Base-by-base conservation (phyloP, 371 early-diverging fungal genomes). In the Lichtheimia ramosa region DNA sequence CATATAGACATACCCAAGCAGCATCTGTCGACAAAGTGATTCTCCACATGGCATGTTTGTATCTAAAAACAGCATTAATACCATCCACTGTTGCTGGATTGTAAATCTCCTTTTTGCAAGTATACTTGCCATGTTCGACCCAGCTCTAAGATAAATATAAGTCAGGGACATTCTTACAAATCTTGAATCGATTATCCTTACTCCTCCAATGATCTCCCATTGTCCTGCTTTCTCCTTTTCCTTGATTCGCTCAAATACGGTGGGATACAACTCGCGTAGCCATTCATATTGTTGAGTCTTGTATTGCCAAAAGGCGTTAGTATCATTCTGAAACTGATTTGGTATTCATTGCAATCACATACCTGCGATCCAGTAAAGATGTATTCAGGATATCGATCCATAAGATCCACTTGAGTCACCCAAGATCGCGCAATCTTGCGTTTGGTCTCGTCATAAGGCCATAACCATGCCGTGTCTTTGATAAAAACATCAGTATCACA, bases 31-130 rank as follows among this genome's bases (percentile, higher is more conserved):
- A 48, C 90, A 90, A 43, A 98, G 73, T 0, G 95, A 86, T 70
- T 98, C 99, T 2, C 99, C 99, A 55, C 92, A 90, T 28, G 98
- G 97, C 61, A 97, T 75, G 71, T 98, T 98, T 70, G 94, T 91
- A 71, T 98, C 99, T 96, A 94, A 89, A 28, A 24, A 41, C 39
- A 53, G 13, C n/a, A 18, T 39, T 16, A 56, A 15, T 41, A 24
- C 42, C 8, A 8, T 23, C 18, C 7, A 43, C 34, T 16, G 3
- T 13, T 25, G 34, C 0, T 28, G 10, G 34, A 13, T 39, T 46
- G 16, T 8, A 2, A 16, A 39, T 52, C 34, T 25, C 50, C 12
- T 21, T 39, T 56, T 7, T n/a, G 2, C 2, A n/a, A 23, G 16
- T 40, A 5, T 7, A 39, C 58, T 59, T 71, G 67, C 79, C 79